Evolutionary conservation across 164 flowering plant genomes (phyloP).

Genomic region (Liriodendron chinense): DNA sequence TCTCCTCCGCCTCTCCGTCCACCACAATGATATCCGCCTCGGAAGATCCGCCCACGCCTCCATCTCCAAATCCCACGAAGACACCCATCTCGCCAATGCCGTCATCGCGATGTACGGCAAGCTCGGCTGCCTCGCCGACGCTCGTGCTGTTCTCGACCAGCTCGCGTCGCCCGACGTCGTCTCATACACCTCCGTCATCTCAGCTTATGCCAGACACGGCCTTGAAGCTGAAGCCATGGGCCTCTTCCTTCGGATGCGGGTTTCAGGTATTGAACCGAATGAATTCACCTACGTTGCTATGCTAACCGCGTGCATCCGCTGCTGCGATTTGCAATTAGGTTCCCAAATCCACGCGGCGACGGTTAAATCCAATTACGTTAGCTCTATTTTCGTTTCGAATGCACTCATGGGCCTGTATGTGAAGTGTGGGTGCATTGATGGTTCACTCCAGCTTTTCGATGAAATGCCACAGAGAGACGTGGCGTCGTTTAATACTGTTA

Average conservation of each 20-base stretch:
- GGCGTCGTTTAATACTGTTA: constrained; percentile 75
- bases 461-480: constrained; percentile 64
- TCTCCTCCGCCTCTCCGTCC: neutral
- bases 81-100: constrained; percentile 1
- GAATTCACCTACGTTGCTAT: constrained; percentile 68
- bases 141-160: neutral
- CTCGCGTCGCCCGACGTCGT: constrained; percentile 26
- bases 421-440: constrained; percentile 38
- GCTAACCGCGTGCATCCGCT: constrained; percentile 63
- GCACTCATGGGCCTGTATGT: constrained; percentile 61
- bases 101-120: constrained; percentile 3
- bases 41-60: constrained; percentile 1
- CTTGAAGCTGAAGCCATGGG: constrained; percentile 44
- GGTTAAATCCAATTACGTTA: constrained; percentile 41
- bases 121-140: constrained; percentile 5
- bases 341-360: constrained; percentile 56
- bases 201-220: constrained; percentile 54
- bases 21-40: neutral
- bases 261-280: constrained; percentile 65
- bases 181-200: constrained; percentile 59
- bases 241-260: constrained; percentile 60
- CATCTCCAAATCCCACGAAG: neutral
- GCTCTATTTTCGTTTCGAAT: constrained; percentile 53
- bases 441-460: constrained; percentile 53
- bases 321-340: constrained; percentile 45